Conservation (phyloP, 352 stramenopile genomes). For the Phytophthora idaei region DNA sequence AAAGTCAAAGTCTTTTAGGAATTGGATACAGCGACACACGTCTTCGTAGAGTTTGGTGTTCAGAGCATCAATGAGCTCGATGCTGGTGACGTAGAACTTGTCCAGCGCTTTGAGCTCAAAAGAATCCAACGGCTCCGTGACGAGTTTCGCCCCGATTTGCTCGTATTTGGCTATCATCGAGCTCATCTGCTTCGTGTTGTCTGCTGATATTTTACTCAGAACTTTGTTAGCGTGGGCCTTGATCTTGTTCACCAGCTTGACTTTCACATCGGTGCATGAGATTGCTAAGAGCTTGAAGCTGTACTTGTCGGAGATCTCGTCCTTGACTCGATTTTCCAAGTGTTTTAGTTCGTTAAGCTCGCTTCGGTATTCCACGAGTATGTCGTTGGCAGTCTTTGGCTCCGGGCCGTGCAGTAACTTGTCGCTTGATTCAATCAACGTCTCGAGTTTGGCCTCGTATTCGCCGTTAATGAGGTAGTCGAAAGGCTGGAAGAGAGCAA, state of each 20-base stretch:
- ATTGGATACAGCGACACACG: constrained; percentile 80
- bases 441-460: constrained; percentile 68
- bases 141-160: constrained; percentile 85
- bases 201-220: constrained; percentile 81
- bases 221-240: constrained; percentile 71
- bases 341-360: constrained; percentile 65
- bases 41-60: constrained; percentile 81
- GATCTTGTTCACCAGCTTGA: constrained; percentile 76
- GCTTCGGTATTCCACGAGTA: constrained; percentile 48
- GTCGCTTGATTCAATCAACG: constrained; percentile 47
- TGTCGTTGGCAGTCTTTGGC: constrained; percentile 41
- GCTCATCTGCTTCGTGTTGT: constrained; percentile 90
- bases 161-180: constrained; percentile 88
- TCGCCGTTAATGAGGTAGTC: constrained; percentile 79
- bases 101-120: constrained; percentile 90
- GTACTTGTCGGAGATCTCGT: constrained; percentile 83
- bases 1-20: constrained; percentile 90
- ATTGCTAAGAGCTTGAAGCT: constrained; percentile 91
- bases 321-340: constrained; percentile 52
- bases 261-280: constrained; percentile 88
- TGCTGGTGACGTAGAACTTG: constrained; percentile 82
- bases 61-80: constrained; percentile 72
- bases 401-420: constrained; percentile 20
- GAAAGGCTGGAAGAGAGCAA: constrained; percentile 80
- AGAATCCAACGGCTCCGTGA: constrained; percentile 89